Conservation (phyloP, 2,329 filamentous ascomycete species). For the Cadophora sp. region DNA sequence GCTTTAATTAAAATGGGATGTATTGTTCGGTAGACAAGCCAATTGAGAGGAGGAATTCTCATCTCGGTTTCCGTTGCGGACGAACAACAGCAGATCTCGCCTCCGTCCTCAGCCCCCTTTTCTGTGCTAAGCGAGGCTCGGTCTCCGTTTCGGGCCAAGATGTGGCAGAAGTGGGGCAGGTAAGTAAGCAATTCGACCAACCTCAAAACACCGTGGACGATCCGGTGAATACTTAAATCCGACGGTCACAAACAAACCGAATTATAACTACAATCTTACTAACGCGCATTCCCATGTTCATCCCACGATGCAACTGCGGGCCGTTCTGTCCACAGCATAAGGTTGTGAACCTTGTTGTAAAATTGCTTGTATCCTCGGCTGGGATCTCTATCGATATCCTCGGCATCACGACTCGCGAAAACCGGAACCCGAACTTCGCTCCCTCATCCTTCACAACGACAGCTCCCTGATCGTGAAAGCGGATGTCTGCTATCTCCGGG, state of each 20-base stretch:
- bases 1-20: neutral
- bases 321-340: too few species aligned
- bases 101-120: neutral
- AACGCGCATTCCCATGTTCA: neutral
- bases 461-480: neutral
- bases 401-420: neutral
- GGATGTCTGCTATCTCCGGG: neutral
- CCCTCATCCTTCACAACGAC: too few species aligned
- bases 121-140: conserved; percentile 2
- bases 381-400: neutral
- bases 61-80: conserved; percentile 2
- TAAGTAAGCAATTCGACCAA: neutral
- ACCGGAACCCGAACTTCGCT: neutral
- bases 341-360: neutral
- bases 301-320: neutral
- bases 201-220: neutral
- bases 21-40: neutral
- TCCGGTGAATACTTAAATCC: neutral
- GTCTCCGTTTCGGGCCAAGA: conserved; percentile 23
- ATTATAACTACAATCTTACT: neutral
- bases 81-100: neutral
- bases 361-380: neutral
- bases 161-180: neutral
- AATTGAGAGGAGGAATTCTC: neutral
- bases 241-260: neutral